Conservation (phyloP, 495 filamentous ascomycete species). For the Platismatia glauca region DNA sequence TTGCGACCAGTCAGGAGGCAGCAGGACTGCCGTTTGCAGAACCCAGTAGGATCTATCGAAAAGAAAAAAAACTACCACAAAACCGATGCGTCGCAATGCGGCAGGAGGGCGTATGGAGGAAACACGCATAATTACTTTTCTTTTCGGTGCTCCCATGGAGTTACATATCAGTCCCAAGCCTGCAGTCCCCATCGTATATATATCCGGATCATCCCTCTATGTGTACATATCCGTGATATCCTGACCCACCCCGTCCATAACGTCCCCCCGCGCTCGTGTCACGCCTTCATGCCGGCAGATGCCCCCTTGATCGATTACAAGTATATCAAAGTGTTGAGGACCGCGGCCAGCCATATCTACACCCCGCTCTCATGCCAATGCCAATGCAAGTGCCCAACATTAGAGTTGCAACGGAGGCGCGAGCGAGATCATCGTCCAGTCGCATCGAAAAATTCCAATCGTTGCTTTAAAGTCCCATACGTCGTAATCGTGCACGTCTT, state of each 20-base stretch:
- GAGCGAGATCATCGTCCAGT: background rate
- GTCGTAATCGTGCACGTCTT: constrained; percentile 11
- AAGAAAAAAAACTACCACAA: too few relatives aligned
- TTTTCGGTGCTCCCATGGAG: background rate
- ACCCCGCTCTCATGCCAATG: background rate
- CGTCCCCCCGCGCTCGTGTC: background rate
- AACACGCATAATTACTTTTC: background rate
- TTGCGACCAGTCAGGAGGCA: background rate
- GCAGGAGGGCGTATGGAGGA: background rate
- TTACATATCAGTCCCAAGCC: background rate
- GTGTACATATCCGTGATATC: constrained; percentile 11
- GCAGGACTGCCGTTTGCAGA: background rate
- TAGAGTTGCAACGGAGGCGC: background rate
- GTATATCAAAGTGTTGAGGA: background rate
- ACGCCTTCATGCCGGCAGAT: background rate
- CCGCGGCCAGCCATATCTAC: background rate
- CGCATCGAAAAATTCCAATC: constrained; percentile 1
- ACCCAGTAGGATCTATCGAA: background rate
- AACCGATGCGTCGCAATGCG: background rate
- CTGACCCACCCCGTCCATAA: background rate
- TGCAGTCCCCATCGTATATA: constrained; percentile 8
- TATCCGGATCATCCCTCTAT: constrained; percentile 7
- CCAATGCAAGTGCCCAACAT: background rate
- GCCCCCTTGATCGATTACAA: background rate
- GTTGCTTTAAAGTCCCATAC: constrained; percentile 11